These are phyloP conservation scores for Akebia trifoliata DNA, from an alignment of 164 flowering plant genomes.

Conservation along the genomic window DNA sequence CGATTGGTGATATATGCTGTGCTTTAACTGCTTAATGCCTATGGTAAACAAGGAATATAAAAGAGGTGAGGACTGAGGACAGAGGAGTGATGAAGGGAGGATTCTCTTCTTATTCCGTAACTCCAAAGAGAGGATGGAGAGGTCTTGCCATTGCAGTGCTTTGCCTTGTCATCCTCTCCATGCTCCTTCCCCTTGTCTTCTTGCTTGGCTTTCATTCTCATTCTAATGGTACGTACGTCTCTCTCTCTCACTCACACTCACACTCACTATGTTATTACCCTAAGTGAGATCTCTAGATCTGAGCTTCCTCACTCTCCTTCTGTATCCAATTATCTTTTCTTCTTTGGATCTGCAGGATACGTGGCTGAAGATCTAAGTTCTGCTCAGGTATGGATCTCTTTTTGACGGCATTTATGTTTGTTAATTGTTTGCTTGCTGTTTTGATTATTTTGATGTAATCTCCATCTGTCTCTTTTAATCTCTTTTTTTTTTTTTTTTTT, in stretches of 20 bases:
- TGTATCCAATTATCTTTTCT: constrained; percentile 1
- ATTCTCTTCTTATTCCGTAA: constrained; percentile 27
- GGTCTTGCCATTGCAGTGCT: constrained; percentile 62
- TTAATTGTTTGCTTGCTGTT: neutral
- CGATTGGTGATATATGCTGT: too few relatives aligned
- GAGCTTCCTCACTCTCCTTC: neutral
- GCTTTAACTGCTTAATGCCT: too few relatives aligned
- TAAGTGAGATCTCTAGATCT: constrained; percentile 13
- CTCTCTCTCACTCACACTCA: neutral
- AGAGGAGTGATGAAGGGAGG: constrained; percentile 43
- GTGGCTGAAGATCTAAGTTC: constrained; percentile 27
- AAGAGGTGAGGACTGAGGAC: too few relatives aligned
- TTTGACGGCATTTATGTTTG: neutral
- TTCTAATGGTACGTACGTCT: constrained; percentile 28
- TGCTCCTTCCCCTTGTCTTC: constrained; percentile 89
- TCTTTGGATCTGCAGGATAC: constrained; percentile 32
- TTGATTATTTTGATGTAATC: neutral
- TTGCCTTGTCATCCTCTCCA: constrained; percentile 73
- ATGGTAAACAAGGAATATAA: too few relatives aligned
- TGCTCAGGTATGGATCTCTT: constrained; percentile 20
- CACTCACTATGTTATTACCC: neutral
- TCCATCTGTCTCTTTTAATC: too few relatives aligned
- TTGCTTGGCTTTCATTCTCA: constrained; percentile 56
- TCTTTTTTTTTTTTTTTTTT: too few relatives aligned
- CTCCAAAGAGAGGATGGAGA: constrained; percentile 74